Evolutionary conservation across 306 rosid species (phyloP).

Genomic region (Morella rubra): DNA sequence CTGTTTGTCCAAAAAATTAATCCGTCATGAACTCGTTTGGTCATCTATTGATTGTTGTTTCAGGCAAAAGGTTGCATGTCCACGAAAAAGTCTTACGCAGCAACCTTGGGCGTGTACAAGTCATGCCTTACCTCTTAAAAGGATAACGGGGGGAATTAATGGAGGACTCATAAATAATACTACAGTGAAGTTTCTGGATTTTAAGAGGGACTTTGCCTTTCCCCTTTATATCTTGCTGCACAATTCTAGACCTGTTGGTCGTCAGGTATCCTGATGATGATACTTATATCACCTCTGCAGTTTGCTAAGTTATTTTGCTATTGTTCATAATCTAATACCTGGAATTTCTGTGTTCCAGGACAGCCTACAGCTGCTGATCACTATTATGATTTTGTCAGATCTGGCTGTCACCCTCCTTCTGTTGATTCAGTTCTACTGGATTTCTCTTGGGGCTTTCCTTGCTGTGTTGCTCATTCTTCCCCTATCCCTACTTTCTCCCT

Average conservation of each 20-base stretch:
- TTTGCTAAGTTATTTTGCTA: slow-evolving; percentile 6
- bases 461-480: slow-evolving; percentile 87
- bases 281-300: slow-evolving; percentile 13
- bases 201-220: slow-evolving; percentile 70
- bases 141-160: slow-evolving; percentile 86
- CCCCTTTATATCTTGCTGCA: slow-evolving; percentile 77
- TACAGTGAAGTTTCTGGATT: slow-evolving; percentile 71
- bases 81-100: slow-evolving; percentile 52
- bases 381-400: slow-evolving; percentile 77
- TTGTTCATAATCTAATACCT: slow-evolving; percentile 36
- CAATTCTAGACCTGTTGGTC: slow-evolving; percentile 96
- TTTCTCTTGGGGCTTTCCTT: slow-evolving; percentile 91
- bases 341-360: slow-evolving; percentile 61
- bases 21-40: slow-evolving; percentile 12
- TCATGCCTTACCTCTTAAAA: slow-evolving; percentile 75
- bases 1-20: background rate
- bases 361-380: slow-evolving; percentile 76
- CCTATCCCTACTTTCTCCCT: slow-evolving; percentile 82
- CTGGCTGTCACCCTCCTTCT: slow-evolving; percentile 85
- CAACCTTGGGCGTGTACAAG: slow-evolving; percentile 67
- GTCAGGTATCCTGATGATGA: slow-evolving; percentile 58
- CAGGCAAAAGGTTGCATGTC: slow-evolving; percentile 53
- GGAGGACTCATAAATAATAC: slow-evolving; percentile 86
- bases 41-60: slow-evolving; percentile 20
- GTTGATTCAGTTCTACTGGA: slow-evolving; percentile 96